phyloP scores from a whole-genome alignment of 352 stramenopile species.

The Peronospora farinosa region DNA sequence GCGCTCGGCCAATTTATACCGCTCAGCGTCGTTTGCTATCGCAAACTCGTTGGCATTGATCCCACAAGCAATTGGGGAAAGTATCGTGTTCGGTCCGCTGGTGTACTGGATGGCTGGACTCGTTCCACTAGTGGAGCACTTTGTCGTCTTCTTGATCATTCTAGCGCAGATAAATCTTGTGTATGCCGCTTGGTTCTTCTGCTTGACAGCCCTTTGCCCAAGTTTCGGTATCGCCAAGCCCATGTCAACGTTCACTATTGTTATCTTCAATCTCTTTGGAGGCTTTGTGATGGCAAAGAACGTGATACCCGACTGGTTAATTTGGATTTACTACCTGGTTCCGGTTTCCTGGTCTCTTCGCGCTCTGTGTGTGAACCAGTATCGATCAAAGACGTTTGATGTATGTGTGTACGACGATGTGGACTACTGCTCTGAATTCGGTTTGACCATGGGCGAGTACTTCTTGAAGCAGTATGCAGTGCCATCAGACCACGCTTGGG shows the following conservation, averaged over 20 bases:
- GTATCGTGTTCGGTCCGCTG: slow-evolving; percentile 58
- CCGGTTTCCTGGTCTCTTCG: slow-evolving; percentile 4
- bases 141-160: slow-evolving; percentile 45
- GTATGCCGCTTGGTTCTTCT: slow-evolving; percentile 47
- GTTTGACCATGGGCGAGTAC: slow-evolving; percentile 30
- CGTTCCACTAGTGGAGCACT: slow-evolving; percentile 8
- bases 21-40: slow-evolving; percentile 39
- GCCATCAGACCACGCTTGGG: no score
- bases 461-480: no score
- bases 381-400: slow-evolving; percentile 4
- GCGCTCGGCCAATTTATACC: slow-evolving; percentile 63
- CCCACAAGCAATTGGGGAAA: slow-evolving; percentile 39
- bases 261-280: slow-evolving; percentile 21
- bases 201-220: not conserved
- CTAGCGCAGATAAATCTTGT: slow-evolving; percentile 43
- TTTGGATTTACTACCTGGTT: slow-evolving; percentile 21
- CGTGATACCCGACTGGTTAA: slow-evolving; percentile 23
- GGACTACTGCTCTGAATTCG: slow-evolving; percentile 21
- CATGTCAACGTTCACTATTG: not conserved
- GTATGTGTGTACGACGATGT: slow-evolving; percentile 22
- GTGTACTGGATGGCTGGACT: slow-evolving; percentile 76
- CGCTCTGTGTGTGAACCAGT: slow-evolving; percentile 18
- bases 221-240: not conserved
- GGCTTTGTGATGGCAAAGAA: slow-evolving; percentile 37
- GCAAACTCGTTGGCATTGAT: slow-evolving; percentile 30